Percentiles rank a stretch among this genome's conserved stretches.
phyloP scores from a whole-genome alignment of 805 yeast species.

The Starmerella lactis-condensi region DNA sequence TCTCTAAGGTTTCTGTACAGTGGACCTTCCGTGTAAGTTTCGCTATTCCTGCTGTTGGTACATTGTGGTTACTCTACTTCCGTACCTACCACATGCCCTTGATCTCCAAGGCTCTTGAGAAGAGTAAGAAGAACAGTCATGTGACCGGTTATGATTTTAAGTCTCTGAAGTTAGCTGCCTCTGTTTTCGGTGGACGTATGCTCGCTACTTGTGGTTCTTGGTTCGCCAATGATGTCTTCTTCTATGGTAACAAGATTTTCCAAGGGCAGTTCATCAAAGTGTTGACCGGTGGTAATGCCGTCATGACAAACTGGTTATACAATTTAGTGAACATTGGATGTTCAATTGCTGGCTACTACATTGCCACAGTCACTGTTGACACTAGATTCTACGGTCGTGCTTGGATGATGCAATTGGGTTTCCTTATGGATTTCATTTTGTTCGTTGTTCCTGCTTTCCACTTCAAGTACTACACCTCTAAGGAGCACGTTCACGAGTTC shows the following conservation, averaged over 20 bases:
- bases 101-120: slow-evolving; percentile 20
- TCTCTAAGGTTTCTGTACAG: slow-evolving; percentile 23
- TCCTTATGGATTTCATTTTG: slow-evolving; percentile 35
- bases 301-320: slow-evolving; percentile 34
- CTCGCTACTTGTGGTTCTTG: slow-evolving; percentile 40
- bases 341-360: slow-evolving; percentile 49
- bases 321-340: slow-evolving; percentile 45
- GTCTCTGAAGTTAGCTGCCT: slow-evolving; percentile 18
- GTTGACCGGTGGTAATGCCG: slow-evolving; percentile 28
- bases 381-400: slow-evolving; percentile 35
- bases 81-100: slow-evolving; percentile 24
- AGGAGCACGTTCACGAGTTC: slow-evolving; percentile 21
- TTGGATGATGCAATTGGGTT: slow-evolving; percentile 38
- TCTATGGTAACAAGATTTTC: slow-evolving; percentile 47
- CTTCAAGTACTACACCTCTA: slow-evolving; percentile 29
- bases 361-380: slow-evolving; percentile 37
- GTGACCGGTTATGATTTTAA: slow-evolving; percentile 24
- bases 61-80: slow-evolving; percentile 25
- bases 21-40: slow-evolving; percentile 25
- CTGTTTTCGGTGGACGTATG: slow-evolving; percentile 23
- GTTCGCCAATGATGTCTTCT: slow-evolving; percentile 47
- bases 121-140: slow-evolving; percentile 18
- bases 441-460: slow-evolving; percentile 43
- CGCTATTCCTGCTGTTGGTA: slow-evolving; percentile 25
- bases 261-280: slow-evolving; percentile 25